These are phyloP conservation scores for Carpinus viminea DNA, from an alignment of 306 rosid species.

Conservation along the genomic window DNA sequence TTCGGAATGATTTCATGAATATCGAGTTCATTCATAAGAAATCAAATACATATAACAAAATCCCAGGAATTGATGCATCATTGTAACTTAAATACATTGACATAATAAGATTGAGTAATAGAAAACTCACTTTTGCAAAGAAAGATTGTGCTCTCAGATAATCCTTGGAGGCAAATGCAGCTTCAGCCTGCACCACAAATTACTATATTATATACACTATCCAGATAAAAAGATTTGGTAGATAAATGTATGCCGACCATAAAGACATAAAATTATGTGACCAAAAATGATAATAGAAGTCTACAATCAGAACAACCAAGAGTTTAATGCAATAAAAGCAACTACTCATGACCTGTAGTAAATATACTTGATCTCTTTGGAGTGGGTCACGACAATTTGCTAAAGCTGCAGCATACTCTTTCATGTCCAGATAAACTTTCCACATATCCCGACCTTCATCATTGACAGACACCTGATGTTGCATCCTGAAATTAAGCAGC, in stretches of 20 bases:
- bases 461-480: conserved; percentile 77
- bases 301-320: conserved; percentile 13
- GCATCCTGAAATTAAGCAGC: conserved; percentile 36
- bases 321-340: conserved; percentile 16
- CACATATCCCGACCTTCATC: conserved; percentile 98
- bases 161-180: conserved; percentile 80
- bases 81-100: conserved; percentile 23
- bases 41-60: conserved; percentile 23
- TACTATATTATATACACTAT: conserved; percentile 32
- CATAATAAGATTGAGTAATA: conserved; percentile 31
- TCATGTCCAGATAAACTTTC: conserved; percentile 97
- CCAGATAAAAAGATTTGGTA: not conserved
- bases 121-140: conserved; percentile 77
- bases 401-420: conserved; percentile 86
- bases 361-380: conserved; percentile 94
- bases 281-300: conserved; percentile 8
- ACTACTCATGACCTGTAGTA: conserved; percentile 62
- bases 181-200: conserved; percentile 85
- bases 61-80: not conserved
- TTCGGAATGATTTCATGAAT: not conserved
- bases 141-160: conserved; percentile 90
- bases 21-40: conserved; percentile 12
- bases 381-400: conserved; percentile 89
- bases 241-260: not conserved
- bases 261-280: not conserved